phyloP scores from a whole-genome alignment of 495 filamentous ascomycete genomes.

The Bacidia rubella region DNA sequence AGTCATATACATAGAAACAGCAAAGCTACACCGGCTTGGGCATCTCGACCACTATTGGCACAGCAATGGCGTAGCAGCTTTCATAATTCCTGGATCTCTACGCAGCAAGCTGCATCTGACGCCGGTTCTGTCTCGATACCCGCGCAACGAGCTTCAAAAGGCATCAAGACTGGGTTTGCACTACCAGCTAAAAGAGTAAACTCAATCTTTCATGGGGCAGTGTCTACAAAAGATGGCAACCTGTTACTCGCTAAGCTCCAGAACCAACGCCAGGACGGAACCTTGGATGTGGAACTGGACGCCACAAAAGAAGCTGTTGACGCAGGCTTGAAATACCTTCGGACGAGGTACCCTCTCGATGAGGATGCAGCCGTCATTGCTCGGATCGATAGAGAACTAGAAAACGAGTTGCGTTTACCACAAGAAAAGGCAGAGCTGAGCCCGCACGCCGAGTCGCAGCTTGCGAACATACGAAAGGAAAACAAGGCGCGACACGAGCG shows the following conservation, averaged over 20 bases:
- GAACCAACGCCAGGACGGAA: constrained; percentile 59
- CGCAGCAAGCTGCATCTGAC: no score
- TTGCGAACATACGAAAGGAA: constrained; percentile 35
- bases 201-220: constrained; percentile 44
- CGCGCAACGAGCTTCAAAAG: no score
- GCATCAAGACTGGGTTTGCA: constrained; percentile 10
- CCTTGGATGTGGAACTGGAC: constrained; percentile 46
- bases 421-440: constrained; percentile 30
- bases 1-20: no score
- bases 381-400: constrained; percentile 46
- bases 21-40: no score
- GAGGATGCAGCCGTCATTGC: constrained; percentile 54
- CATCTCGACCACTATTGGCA: no score
- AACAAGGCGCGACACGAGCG: constrained; percentile 37
- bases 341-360: constrained; percentile 54
- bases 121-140: no score
- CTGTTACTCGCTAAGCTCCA: constrained; percentile 55
- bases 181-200: constrained; percentile 43
- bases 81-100: no score
- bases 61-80: no score
- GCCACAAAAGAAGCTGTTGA: constrained; percentile 24
- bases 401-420: constrained; percentile 27
- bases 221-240: constrained; percentile 44
- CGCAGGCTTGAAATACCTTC: constrained; percentile 53
- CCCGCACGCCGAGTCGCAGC: constrained; percentile 30